Percentiles rank a stretch among this genome's conserved stretches.
phyloP scores from a whole-genome alignment of 805 yeast genomes.

The Wickerhamiella hasegawae region DNA sequence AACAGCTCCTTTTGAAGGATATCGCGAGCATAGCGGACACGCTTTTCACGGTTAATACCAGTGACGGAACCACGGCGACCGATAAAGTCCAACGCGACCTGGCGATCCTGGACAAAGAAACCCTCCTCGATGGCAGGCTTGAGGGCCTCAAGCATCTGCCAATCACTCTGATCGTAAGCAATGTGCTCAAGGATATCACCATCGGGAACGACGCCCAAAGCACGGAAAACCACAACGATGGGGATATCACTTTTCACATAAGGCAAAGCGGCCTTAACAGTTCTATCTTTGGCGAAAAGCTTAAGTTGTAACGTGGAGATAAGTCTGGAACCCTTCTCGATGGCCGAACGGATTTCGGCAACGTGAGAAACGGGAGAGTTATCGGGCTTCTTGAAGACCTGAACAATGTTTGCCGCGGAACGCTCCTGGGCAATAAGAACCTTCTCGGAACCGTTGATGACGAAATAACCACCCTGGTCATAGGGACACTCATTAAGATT shows the following conservation, averaged over 20 bases:
- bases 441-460: slow-evolving; percentile 95
- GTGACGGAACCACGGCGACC: slow-evolving; percentile 97
- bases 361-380: slow-evolving; percentile 92
- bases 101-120: slow-evolving; percentile 93
- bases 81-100: slow-evolving; percentile 92
- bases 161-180: slow-evolving; percentile 92
- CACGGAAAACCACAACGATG: slow-evolving; percentile 91
- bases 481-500: slow-evolving; percentile 96
- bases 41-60: slow-evolving; percentile 93
- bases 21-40: slow-evolving; percentile 96
- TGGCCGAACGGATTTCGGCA: slow-evolving; percentile 92
- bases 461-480: slow-evolving; percentile 99
- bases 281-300: slow-evolving; percentile 62
- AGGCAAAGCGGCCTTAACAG: slow-evolving; percentile 90
- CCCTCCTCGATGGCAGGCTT: slow-evolving; percentile 99
- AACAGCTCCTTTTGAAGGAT: slow-evolving; percentile 88
- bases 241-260: slow-evolving; percentile 95
- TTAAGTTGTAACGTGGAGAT: slow-evolving; percentile 90
- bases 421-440: slow-evolving; percentile 98
- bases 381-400: slow-evolving; percentile 94
- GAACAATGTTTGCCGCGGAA: slow-evolving; percentile 95
- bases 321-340: slow-evolving; percentile 93
- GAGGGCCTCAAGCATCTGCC: slow-evolving; percentile 99
- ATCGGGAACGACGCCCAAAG: slow-evolving; percentile 95
- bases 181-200: slow-evolving; percentile 98